A percentile compares a stretch with the other conserved stretches of the same genome.
phyloP scores from a whole-genome alignment of 495 filamentous ascomycete species.

The Tetracladium setigerum region DNA sequence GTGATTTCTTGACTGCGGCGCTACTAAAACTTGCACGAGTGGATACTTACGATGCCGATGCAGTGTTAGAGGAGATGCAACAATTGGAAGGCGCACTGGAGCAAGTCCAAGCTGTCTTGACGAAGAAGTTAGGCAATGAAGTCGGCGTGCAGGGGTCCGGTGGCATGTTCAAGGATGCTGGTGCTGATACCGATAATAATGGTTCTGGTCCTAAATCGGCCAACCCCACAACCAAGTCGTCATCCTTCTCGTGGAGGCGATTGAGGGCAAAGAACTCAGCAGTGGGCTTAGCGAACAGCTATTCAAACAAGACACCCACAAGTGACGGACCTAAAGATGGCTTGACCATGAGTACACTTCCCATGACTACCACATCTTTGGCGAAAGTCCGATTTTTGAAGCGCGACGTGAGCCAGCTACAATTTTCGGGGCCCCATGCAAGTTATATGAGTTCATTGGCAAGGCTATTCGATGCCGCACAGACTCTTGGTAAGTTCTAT shows the following conservation, averaged over 20 bases:
- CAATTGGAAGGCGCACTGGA: conserved; percentile 82
- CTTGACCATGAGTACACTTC: conserved; percentile 61
- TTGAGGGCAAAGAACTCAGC: conserved; percentile 83
- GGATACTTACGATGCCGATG: conserved; percentile 82
- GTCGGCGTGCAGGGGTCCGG: conserved; percentile 71
- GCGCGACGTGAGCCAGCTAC: conserved; percentile 58
- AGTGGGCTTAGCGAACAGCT: conserved; percentile 38
- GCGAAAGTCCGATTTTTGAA: conserved; percentile 42
- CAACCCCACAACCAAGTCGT: conserved; percentile 57
- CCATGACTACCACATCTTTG: conserved; percentile 68
- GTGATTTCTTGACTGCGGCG: conserved; percentile 86
- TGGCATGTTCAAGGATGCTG: conserved; percentile 59
- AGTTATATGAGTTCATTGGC: conserved; percentile 89
- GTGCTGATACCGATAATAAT: conserved; percentile 32
- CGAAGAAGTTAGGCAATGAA: conserved; percentile 82
- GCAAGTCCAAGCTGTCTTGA: conserved; percentile 65
- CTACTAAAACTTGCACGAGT: conserved; percentile 75
- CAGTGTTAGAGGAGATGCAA: conserved; percentile 93
- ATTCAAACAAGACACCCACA: conserved; percentile 32
- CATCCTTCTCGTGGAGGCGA: conserved; percentile 74
- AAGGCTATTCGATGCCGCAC: conserved; percentile 87
- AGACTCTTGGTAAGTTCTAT: conserved; percentile 72
- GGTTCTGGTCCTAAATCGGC: conserved; percentile 43
- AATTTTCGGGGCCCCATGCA: conserved; percentile 75
- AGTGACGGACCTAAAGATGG: conserved; percentile 43